Conservation (phyloP, 2,329 filamentous ascomycete genomes). For the Lomentospora prolificans region DNA sequence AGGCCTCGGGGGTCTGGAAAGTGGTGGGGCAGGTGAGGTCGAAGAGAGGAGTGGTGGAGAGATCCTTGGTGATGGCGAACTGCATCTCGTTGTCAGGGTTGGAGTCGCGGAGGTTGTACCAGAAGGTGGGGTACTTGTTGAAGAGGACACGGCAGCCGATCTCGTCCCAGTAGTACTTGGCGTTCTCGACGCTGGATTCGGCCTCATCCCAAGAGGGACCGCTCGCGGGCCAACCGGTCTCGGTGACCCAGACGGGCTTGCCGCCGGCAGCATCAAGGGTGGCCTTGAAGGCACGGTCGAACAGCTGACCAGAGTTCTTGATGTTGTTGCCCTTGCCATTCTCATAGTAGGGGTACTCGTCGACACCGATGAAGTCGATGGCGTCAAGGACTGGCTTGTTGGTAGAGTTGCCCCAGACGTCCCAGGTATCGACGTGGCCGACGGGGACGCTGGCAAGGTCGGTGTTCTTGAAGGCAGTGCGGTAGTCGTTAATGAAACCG, state of each 20-base stretch:
- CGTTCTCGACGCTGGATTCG: conserved; percentile 55
- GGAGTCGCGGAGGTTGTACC: conserved; percentile 67
- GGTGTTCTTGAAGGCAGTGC: conserved; percentile 53
- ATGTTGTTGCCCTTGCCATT: conserved; percentile 57
- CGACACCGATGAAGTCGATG: conserved; percentile 72
- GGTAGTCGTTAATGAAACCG: conserved; percentile 61
- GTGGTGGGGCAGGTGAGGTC: conserved; percentile 48
- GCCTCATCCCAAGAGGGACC: conserved; percentile 54
- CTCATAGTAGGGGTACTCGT: conserved; percentile 82
- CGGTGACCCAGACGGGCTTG: conserved; percentile 76
- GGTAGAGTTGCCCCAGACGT: conserved; percentile 61
- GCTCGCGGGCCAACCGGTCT: conserved; percentile 80
- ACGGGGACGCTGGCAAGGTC: conserved; percentile 48
- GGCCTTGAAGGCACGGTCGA: conserved; percentile 55
- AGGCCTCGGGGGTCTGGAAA: conserved; percentile 8
- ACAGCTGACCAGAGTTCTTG: conserved; percentile 52
- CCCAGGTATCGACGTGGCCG: conserved; percentile 89
- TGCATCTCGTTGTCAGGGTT: conserved; percentile 48
- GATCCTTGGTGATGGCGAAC: conserved; percentile 58
- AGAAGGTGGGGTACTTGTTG: conserved; percentile 58
- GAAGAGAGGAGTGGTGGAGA: conserved; percentile 48
- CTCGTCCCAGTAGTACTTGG: conserved; percentile 67
- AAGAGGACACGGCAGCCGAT: conserved; percentile 62
- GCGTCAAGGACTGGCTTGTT: conserved; percentile 62
- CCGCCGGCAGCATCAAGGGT: conserved; percentile 48